Percentiles rank a stretch among this genome's conserved stretches.
Evolutionary conservation across 2,329 filamentous ascomycete species (phyloP).

Genomic region (Nothomitra cinnamomea): DNA sequence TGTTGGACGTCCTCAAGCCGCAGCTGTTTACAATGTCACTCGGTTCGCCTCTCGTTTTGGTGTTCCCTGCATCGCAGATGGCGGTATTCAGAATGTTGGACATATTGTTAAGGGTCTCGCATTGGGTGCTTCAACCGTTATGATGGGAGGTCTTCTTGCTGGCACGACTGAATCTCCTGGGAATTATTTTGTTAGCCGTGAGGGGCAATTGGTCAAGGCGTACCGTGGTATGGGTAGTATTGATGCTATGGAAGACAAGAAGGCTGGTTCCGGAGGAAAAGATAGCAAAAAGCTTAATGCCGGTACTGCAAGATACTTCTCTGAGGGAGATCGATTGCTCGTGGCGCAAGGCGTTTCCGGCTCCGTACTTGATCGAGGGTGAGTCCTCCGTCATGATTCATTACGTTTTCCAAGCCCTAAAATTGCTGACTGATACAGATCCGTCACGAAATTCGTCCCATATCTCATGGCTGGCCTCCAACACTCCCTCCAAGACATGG

Average conservation of each 20-base stretch:
- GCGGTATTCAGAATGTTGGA: conserved; percentile 94
- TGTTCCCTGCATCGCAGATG: conserved; percentile 94
- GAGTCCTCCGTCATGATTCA: conserved; percentile 22
- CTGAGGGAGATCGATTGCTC: conserved; percentile 82
- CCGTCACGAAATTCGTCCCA: conserved; percentile 85
- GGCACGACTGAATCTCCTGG: conserved; percentile 96
- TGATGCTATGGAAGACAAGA: conserved; percentile 99
- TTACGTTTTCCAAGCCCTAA: conserved; percentile 27
- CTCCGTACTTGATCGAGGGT: conserved; percentile 59
- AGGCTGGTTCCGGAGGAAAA: conserved; percentile 59
- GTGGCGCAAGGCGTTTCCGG: conserved; percentile 95
- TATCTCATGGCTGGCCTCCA: conserved; percentile 92
- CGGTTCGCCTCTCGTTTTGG: conserved; percentile 83
- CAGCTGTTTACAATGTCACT: conserved; percentile 78
- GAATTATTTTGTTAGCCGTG: conserved; percentile 86
- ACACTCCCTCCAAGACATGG: conserved; percentile 94
- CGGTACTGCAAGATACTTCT: conserved; percentile 95
- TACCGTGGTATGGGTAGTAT: conserved; percentile 99
- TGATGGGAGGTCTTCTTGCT: conserved; percentile 97
- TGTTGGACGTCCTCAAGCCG: conserved; percentile 88
- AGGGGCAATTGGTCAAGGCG: conserved; percentile 96
- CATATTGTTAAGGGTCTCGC: conserved; percentile 98
- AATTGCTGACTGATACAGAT: conserved; percentile 28
- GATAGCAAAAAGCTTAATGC: conserved; percentile 69
- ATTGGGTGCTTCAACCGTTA: conserved; percentile 84